Evolutionary conservation across 441 rosid genomes (phyloP).

Genomic region (Macaranga tanarius): DNA sequence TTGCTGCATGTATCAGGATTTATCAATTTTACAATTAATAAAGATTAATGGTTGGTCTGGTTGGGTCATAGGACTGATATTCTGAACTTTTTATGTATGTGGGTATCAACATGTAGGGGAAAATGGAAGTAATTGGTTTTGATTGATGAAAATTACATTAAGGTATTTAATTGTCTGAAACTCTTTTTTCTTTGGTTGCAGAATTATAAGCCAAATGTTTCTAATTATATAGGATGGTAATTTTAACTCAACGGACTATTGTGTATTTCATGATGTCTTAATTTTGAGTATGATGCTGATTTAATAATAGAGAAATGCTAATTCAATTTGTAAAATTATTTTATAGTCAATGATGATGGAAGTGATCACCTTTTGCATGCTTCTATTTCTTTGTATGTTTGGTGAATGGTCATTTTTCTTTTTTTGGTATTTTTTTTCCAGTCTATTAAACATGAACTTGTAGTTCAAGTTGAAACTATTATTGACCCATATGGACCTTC

Average conservation of each 20-base stretch:
- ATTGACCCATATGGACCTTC: conserved; percentile 93
- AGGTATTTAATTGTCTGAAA: no score
- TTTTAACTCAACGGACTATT: neutral
- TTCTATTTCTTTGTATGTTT: neutral
- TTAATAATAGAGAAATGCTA: no score
- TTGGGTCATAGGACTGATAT: neutral
- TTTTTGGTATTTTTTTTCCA: conserved; percentile 32
- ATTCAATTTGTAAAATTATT: no score
- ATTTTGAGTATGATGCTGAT: no score
- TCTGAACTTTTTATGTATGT: neutral
- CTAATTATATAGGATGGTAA: neutral
- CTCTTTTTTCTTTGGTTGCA: neutral
- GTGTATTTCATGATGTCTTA: neutral
- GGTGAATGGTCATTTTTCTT: neutral
- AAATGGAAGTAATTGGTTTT: neutral
- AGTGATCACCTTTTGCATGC: neutral
- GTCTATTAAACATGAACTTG: conserved; percentile 77
- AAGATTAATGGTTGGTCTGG: neutral
- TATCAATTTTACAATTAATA: neutral
- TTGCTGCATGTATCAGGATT: neutral
- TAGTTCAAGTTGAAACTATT: conserved; percentile 76
- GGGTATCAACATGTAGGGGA: neutral
- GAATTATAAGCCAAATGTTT: neutral
- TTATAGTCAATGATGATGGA: neutral
- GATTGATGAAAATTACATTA: no score